Conservation (phyloP, 2,329 filamentous ascomycete genomes). For the Blumeriella jaapii region DNA sequence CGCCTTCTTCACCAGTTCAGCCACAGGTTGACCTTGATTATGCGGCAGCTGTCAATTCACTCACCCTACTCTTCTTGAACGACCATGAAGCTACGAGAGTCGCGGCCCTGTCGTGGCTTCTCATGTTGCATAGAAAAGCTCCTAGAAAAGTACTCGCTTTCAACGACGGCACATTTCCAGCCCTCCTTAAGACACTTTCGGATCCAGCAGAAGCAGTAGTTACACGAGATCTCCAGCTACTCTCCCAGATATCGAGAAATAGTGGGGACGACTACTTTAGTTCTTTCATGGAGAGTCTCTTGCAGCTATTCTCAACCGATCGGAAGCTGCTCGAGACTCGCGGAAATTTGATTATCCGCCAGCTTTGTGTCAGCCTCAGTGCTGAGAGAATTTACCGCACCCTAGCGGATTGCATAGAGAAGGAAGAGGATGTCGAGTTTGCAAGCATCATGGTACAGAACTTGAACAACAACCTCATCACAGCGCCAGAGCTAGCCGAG, state of each 20-base stretch:
- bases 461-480: constrained; percentile 97
- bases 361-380: constrained; percentile 84
- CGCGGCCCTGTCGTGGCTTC: constrained; percentile 87
- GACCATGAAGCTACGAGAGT: constrained; percentile 94
- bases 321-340: constrained; percentile 80
- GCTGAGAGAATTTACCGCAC: constrained; percentile 93
- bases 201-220: constrained; percentile 94
- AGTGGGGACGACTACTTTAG: constrained; percentile 97
- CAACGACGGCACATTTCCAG: constrained; percentile 94
- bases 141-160: constrained; percentile 88
- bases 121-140: constrained; percentile 94
- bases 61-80: constrained; percentile 89
- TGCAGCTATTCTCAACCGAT: constrained; percentile 93
- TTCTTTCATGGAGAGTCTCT: constrained; percentile 93
- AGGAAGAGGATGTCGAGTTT: constrained; percentile 96
- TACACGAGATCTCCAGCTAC: constrained; percentile 80
- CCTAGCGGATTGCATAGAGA: constrained; percentile 90
- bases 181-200: constrained; percentile 87
- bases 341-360: constrained; percentile 91
- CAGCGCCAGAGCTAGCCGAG: constrained; percentile 85
- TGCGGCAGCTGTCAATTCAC: constrained; percentile 81
- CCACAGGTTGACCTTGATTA: constrained; percentile 76
- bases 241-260: constrained; percentile 92
- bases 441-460: constrained; percentile 99
- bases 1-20: constrained; percentile 30